Conservation (phyloP, 2,329 filamentous ascomycete genomes). For the Fusarium phyllophilum region DNA sequence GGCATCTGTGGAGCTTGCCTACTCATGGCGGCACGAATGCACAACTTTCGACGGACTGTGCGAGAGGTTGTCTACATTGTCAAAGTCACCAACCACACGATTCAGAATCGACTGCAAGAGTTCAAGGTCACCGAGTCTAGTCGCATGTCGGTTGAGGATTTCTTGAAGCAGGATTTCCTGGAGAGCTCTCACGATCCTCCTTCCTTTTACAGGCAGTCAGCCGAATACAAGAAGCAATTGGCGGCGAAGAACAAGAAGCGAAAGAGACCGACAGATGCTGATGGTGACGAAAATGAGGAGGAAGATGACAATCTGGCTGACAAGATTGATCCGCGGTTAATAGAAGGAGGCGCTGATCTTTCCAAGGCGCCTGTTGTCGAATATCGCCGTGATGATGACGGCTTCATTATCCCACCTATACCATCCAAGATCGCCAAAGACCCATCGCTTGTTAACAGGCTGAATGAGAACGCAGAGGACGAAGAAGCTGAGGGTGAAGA, state of each 20-base stretch:
- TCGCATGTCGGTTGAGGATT: slow-evolving; percentile 87
- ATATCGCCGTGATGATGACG: slow-evolving; percentile 70
- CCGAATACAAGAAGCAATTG: slow-evolving; percentile 66
- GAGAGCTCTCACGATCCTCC: slow-evolving; percentile 85
- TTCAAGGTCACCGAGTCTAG: slow-evolving; percentile 90
- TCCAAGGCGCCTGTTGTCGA: slow-evolving; percentile 49
- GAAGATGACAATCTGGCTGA: slow-evolving; percentile 14
- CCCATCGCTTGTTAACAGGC: slow-evolving; percentile 39
- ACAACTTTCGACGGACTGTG: slow-evolving; percentile 93
- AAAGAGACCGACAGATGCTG: slow-evolving; percentile 52
- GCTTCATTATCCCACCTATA: slow-evolving; percentile 70
- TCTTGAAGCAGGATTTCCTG: slow-evolving; percentile 75
- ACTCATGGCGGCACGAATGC: slow-evolving; percentile 95
- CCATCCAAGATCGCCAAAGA: slow-evolving; percentile 54
- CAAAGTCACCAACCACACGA: slow-evolving; percentile 93
- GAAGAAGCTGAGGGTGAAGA: slow-evolving; percentile 28
- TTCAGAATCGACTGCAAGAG: slow-evolving; percentile 90
- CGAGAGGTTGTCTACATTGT: slow-evolving; percentile 98
- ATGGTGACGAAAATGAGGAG: slow-evolving; percentile 29
- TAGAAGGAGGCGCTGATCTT: slow-evolving; percentile 49
- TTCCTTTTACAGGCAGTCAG: slow-evolving; percentile 75
- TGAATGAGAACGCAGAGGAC: slow-evolving; percentile 21
- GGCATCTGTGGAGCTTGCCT: slow-evolving; percentile 95
- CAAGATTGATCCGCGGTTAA: slow-evolving; percentile 28
- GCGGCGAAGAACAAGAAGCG: slow-evolving; percentile 60